Evolutionary conservation across 148 eudicot genomes (phyloP).

Genomic region (Spergularia bocconei): DNA sequence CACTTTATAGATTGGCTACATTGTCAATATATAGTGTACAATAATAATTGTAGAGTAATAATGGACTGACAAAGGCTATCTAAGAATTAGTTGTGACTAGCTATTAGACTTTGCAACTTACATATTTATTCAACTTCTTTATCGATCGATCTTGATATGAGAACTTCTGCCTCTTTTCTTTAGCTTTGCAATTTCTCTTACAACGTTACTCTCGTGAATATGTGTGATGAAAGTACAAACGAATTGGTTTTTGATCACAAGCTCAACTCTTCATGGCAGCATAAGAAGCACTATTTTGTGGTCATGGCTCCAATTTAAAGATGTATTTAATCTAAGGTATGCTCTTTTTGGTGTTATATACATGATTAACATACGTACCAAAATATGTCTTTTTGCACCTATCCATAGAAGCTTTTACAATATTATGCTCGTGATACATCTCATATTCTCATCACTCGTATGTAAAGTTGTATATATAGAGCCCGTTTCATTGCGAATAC

Average conservation of each 20-base stretch:
- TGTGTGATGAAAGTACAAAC: neutral
- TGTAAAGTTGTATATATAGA: too few species aligned
- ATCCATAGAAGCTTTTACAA: neutral
- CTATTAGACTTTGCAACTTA: slow-evolving; percentile 3
- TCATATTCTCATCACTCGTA: too few species aligned
- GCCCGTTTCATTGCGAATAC: too few species aligned
- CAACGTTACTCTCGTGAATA: slow-evolving; percentile 17
- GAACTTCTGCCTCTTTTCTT: neutral
- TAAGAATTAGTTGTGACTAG: slow-evolving; percentile 10
- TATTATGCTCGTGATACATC: too few species aligned
- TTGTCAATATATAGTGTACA: neutral
- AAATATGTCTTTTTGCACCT: neutral
- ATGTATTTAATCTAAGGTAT: slow-evolving; percentile 5
- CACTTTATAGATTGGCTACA: neutral
- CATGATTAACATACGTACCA: neutral
- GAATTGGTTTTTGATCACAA: slow-evolving; percentile 3
- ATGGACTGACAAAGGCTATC: slow-evolving; percentile 30
- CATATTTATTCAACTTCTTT: neutral
- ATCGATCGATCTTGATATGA: neutral
- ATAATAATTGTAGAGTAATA: slow-evolving; percentile 14
- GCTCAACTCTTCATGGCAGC: neutral
- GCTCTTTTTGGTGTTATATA: slow-evolving; percentile 14
- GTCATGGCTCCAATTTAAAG: neutral
- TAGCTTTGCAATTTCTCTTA: slow-evolving; percentile 1
- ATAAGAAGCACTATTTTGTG: neutral